A percentile compares a stretch with the other conserved stretches of the same genome.
Conservation (phyloP, 768 basidiomycete species). For the Podaxis pistillaris region DNA sequence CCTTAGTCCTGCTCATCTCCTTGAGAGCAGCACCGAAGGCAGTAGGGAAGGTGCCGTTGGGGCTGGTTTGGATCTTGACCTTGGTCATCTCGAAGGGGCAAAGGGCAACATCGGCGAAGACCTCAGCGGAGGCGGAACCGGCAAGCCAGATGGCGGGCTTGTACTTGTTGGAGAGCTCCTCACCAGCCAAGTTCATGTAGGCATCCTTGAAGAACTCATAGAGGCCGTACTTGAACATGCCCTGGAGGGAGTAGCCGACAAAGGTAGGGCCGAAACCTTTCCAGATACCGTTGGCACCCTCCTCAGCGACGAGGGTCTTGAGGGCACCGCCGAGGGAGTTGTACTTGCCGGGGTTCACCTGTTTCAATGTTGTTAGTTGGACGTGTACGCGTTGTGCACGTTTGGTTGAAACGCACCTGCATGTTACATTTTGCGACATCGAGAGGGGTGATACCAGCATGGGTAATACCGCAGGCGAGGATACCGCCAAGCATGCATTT, state of each 20-base stretch:
- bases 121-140: slow-evolving; percentile 91
- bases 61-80: slow-evolving; percentile 85
- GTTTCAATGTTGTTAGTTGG: neutral
- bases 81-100: slow-evolving; percentile 95
- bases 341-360: slow-evolving; percentile 81
- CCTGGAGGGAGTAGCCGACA: slow-evolving; percentile 92
- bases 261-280: slow-evolving; percentile 94
- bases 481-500: slow-evolving; percentile 89
- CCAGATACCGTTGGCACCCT: slow-evolving; percentile 85
- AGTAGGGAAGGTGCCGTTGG: slow-evolving; percentile 73
- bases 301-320: slow-evolving; percentile 68
- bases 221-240: slow-evolving; percentile 98
- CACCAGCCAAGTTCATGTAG: slow-evolving; percentile 88
- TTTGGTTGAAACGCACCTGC: slow-evolving; percentile 54
- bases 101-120: slow-evolving; percentile 94
- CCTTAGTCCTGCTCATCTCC: slow-evolving; percentile 66
- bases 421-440: slow-evolving; percentile 92
- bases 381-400: neutral
- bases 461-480: slow-evolving; percentile 85
- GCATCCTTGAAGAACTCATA: slow-evolving; percentile 95
- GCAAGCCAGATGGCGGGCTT: slow-evolving; percentile 92
- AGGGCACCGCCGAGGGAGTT: slow-evolving; percentile 62
- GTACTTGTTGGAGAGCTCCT: slow-evolving; percentile 77
- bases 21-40: slow-evolving; percentile 67
- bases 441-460: slow-evolving; percentile 83